These are phyloP conservation scores for Alternaria postmessia DNA, from an alignment of 2,329 filamentous ascomycete genomes.

Conservation along the genomic window DNA sequence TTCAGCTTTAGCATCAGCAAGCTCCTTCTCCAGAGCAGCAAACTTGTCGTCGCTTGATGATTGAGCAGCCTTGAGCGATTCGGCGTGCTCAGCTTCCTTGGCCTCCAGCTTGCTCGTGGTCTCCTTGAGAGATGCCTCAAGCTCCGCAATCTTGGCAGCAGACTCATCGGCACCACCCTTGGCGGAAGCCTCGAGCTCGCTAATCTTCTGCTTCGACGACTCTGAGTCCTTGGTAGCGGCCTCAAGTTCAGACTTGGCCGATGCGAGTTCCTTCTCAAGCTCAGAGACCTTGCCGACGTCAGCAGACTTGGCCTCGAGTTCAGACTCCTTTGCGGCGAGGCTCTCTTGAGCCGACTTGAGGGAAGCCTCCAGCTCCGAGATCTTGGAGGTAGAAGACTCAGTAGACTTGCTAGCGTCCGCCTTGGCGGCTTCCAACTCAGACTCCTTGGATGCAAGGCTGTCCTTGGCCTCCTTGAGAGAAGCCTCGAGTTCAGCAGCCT, in stretches of 20 bases:
- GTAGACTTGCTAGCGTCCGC: conserved; percentile 24
- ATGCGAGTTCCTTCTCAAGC: conserved; percentile 27
- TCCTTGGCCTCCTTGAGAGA: conserved; percentile 25
- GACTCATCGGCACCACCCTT: conserved; percentile 23
- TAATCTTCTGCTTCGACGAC: conserved; percentile 29
- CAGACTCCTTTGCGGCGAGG: conserved; percentile 34
- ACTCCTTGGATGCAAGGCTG: conserved; percentile 17
- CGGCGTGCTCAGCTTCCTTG: conserved; percentile 22
- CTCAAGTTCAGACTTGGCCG: conserved; percentile 27
- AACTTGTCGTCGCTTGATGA: conserved; percentile 21
- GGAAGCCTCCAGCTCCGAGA: conserved; percentile 29
- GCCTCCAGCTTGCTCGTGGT: conserved; percentile 25
- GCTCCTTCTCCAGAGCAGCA: conserved; percentile 25
- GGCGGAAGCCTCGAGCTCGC: conserved; percentile 28
- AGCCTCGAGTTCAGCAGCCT: conserved; percentile 25
- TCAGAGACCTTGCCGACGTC: conserved; percentile 31
- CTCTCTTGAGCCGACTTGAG: conserved; percentile 34
- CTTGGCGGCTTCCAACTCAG: conserved; percentile 28
- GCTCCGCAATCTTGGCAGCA: conserved; percentile 27
- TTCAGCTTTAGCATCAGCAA: conserved; percentile 32
- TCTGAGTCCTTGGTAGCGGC: conserved; percentile 23
- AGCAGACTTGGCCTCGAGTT: conserved; percentile 24
- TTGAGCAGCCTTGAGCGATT: conserved; percentile 24
- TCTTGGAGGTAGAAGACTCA: conserved; percentile 32
- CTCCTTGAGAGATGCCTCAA: conserved; percentile 30